Conservation (phyloP, 2,329 filamentous ascomycete genomes). For the Talaromyces sp. region DNA sequence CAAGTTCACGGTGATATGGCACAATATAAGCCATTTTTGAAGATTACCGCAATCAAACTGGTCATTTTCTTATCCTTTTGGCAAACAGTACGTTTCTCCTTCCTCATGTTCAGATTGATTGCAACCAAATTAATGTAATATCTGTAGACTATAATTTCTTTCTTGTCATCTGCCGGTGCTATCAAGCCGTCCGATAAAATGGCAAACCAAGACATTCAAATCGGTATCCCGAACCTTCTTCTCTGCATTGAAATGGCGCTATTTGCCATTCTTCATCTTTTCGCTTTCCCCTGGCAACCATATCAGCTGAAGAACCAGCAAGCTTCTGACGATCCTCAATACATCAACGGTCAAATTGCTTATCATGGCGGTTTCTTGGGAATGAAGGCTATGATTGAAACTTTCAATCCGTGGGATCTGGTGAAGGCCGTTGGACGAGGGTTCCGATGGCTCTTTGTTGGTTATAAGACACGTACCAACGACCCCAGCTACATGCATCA, state of each 20-base stretch:
- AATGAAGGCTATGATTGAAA: slow-evolving; percentile 61
- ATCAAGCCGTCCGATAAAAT: slow-evolving; percentile 59
- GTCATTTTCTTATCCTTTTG: slow-evolving; percentile 90
- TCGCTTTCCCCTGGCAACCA: slow-evolving; percentile 71
- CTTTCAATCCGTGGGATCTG: slow-evolving; percentile 77
- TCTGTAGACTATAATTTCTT: slow-evolving; percentile 51
- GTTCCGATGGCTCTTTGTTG: slow-evolving; percentile 74
- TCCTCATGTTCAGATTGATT: not conserved
- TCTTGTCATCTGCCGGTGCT: slow-evolving; percentile 58
- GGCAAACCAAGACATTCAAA: slow-evolving; percentile 69
- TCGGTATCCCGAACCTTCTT: slow-evolving; percentile 72
- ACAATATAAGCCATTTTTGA: slow-evolving; percentile 68
- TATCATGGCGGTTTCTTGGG: slow-evolving; percentile 64
- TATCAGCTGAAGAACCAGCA: slow-evolving; percentile 55
- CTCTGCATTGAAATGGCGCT: slow-evolving; percentile 81
- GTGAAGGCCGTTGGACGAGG: slow-evolving; percentile 73
- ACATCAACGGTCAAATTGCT: slow-evolving; percentile 42
- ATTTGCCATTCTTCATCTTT: slow-evolving; percentile 73
- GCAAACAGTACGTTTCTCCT: slow-evolving; percentile 53
- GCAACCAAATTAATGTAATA: slow-evolving; percentile 11
- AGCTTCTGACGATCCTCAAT: slow-evolving; percentile 39
- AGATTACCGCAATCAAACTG: slow-evolving; percentile 80
- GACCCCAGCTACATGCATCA: slow-evolving; percentile 37
- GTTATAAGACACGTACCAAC: slow-evolving; percentile 49
- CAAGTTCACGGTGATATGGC: slow-evolving; percentile 66